phyloP scores from a whole-genome alignment of 164 flowering plant species.

The Kalanchoe fedtschenkoi region DNA sequence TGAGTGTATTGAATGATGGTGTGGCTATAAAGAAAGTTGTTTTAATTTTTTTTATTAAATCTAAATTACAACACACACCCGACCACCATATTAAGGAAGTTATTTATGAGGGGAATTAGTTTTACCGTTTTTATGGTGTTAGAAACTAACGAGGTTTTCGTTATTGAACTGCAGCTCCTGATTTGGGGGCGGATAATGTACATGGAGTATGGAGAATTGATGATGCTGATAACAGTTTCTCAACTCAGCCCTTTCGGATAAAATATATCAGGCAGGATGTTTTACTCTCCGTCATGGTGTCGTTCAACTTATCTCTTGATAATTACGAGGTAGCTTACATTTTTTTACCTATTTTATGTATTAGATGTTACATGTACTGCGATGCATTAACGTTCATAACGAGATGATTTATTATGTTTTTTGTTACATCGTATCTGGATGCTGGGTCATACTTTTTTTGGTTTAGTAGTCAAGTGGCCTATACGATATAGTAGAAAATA shows the following conservation, averaged over 20 bases:
- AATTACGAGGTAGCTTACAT: conserved; percentile 43
- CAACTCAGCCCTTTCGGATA: conserved; percentile 87
- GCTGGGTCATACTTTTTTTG: background rate
- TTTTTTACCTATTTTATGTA: background rate
- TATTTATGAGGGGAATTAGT: background rate
- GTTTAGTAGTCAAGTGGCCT: background rate
- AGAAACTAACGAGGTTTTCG: background rate
- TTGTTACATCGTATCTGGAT: background rate
- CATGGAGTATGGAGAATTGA: conserved; percentile 83
- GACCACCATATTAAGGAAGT: too few relatives aligned
- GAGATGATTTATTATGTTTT: background rate
- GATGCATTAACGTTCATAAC: background rate
- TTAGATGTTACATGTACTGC: background rate
- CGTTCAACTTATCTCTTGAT: conserved; percentile 61
- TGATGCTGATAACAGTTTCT: conserved; percentile 85
- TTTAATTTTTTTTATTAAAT: too few relatives aligned
- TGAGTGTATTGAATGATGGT: background rate
- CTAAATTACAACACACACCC: too few relatives aligned
- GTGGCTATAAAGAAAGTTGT: background rate
- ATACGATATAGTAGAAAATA: background rate
- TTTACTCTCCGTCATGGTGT: conserved; percentile 68
- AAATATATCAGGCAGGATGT: conserved; percentile 97
- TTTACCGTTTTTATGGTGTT: background rate
- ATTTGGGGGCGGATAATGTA: conserved; percentile 46
- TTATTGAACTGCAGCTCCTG: conserved; percentile 56